A percentile compares a stretch with the other conserved stretches of the same genome.
Evolutionary conservation across 108 stramenopile species (phyloP).

Genomic region (Discostella pseudostelligera): DNA sequence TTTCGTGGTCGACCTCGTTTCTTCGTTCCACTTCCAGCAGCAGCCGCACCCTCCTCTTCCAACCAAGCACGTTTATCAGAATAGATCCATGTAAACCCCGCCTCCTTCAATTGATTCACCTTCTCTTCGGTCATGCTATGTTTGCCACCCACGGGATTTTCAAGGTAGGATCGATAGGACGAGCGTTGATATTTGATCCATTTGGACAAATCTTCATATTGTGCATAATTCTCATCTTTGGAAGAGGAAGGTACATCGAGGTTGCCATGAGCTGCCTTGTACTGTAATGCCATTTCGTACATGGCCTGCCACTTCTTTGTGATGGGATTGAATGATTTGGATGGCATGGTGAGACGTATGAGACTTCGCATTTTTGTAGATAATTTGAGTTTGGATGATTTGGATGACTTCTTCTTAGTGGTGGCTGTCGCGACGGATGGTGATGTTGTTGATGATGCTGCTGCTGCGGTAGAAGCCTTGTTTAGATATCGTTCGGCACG

Average conservation of each 20-base stretch:
- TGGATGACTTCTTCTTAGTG: constrained; percentile 24
- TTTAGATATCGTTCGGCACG: constrained; percentile 8
- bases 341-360: not conserved
- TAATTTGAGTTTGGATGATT: not conserved
- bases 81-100: constrained; percentile 38
- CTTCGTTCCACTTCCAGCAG: not conserved
- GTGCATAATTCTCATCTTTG: constrained; percentile 2
- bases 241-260: constrained; percentile 11
- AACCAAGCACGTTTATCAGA: constrained; percentile 2
- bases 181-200: constrained; percentile 39
- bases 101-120: constrained; percentile 19
- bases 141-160: constrained; percentile 25
- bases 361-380: not conserved
- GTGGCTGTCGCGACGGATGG: no score
- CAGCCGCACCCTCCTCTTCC: constrained; percentile 5
- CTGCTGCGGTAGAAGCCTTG: not conserved
- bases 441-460: not conserved
- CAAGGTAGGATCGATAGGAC: constrained; percentile 28
- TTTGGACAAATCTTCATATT: constrained; percentile 10
- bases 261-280: constrained; percentile 16
- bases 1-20: constrained; percentile 30
- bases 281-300: constrained; percentile 17
- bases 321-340: constrained; percentile 15
- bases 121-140: constrained; percentile 41
- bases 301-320: constrained; percentile 44